These are phyloP conservation scores for Skeletonema potamos DNA, from an alignment of 108 stramenopile species.

Conservation along the genomic window DNA sequence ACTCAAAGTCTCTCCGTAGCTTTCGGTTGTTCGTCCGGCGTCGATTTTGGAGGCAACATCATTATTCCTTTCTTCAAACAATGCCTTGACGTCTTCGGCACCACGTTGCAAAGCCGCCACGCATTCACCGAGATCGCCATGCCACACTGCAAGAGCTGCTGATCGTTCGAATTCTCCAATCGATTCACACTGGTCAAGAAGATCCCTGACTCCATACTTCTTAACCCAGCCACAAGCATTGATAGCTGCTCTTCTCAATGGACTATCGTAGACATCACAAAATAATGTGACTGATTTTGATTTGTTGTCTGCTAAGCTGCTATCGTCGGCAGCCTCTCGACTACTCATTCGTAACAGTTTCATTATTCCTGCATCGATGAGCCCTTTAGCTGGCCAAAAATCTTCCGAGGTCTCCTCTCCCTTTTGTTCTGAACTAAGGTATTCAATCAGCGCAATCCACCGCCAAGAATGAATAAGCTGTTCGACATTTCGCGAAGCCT, in stretches of 20 bases:
- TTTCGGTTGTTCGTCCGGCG: not conserved
- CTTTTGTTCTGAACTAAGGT: constrained; percentile 40
- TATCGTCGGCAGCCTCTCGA: constrained; percentile 35
- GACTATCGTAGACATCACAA: constrained; percentile 68
- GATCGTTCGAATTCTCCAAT: constrained; percentile 71
- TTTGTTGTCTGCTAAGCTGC: constrained; percentile 35
- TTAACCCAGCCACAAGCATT: constrained; percentile 69
- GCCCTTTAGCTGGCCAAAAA: constrained; percentile 49
- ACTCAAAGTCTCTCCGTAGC: constrained; percentile 68
- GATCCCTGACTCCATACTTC: constrained; percentile 46
- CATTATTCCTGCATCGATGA: constrained; percentile 66
- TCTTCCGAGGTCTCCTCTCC: constrained; percentile 31
- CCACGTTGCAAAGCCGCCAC: constrained; percentile 69
- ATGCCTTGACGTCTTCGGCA: constrained; percentile 42
- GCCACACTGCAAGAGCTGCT: constrained; percentile 79
- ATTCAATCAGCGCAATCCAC: constrained; percentile 79
- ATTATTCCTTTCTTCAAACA: constrained; percentile 2
- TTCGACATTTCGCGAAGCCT: constrained; percentile 13
- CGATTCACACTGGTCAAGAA: constrained; percentile 65
- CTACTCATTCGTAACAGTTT: constrained; percentile 54
- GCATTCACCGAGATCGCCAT: constrained; percentile 71
- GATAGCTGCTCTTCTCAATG: constrained; percentile 53
- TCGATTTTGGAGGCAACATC: not conserved
- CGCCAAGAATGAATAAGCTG: constrained; percentile 70
- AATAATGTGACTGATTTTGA: constrained; percentile 52